Conservation (phyloP, 805 yeast species). For the Hermanozyma aechmeae region DNA sequence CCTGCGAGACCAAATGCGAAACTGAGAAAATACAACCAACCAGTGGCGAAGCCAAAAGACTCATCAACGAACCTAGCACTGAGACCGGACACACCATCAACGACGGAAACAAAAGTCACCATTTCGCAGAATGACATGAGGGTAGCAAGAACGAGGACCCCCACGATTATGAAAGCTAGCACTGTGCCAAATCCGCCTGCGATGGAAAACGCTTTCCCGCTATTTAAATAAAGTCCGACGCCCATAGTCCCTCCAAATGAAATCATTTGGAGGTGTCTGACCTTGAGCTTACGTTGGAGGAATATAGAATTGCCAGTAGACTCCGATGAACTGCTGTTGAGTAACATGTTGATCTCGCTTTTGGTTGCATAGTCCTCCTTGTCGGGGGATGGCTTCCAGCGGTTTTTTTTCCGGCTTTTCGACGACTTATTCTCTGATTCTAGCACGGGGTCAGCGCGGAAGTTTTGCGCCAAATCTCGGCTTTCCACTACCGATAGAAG, state of each 20-base stretch:
- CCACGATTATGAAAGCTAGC: constrained; percentile 57
- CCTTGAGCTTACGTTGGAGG: constrained; percentile 50
- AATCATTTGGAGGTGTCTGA: constrained; percentile 67
- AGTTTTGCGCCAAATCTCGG: constrained; percentile 17
- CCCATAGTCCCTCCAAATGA: constrained; percentile 76
- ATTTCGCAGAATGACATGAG: constrained; percentile 73
- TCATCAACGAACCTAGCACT: constrained; percentile 70
- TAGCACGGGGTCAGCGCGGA: constrained; percentile 13
- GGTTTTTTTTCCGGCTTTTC: background rate
- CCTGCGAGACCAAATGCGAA: constrained; percentile 69
- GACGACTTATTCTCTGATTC: constrained; percentile 1
- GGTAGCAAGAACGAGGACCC: constrained; percentile 56
- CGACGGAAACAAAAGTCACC: constrained; percentile 71
- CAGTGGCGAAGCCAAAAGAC: constrained; percentile 67
- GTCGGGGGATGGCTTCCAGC: background rate
- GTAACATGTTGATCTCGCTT: constrained; percentile 1
- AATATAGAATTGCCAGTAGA: constrained; percentile 8
- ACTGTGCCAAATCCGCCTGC: constrained; percentile 75
- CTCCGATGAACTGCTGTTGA: constrained; percentile 3
- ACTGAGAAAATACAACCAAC: constrained; percentile 67
- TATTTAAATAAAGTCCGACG: constrained; percentile 60
- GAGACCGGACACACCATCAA: constrained; percentile 69
- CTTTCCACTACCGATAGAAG: constrained; percentile 16
- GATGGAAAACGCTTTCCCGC: constrained; percentile 64
- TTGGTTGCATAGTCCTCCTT: background rate